A percentile compares a stretch with the other conserved stretches of the same genome.
phyloP scores from a whole-genome alignment of 2,329 filamentous ascomycete genomes.

The Cordyceps cateniannulata region DNA sequence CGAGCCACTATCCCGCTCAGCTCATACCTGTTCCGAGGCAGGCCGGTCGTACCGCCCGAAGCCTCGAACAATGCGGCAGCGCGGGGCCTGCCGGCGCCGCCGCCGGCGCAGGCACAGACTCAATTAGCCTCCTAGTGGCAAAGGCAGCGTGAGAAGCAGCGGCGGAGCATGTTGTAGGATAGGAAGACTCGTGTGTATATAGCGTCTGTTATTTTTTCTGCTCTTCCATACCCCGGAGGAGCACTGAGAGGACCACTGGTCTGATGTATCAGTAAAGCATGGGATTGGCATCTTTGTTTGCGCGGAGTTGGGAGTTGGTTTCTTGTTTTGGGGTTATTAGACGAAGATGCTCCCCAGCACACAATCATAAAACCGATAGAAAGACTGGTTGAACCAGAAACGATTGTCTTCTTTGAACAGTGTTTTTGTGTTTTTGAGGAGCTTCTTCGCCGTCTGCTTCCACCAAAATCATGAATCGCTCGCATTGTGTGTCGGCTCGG shows the following conservation, averaged over 20 bases:
- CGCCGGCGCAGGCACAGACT: conserved; percentile 17
- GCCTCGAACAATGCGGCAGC: conserved; percentile 16
- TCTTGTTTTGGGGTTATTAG: conserved; percentile 8
- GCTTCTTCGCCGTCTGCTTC: background rate
- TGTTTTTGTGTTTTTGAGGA: background rate
- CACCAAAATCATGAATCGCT: background rate
- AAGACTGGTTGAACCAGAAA: conserved; percentile 7
- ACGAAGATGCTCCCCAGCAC: conserved; percentile 8
- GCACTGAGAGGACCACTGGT: background rate
- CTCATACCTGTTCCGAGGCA: conserved; percentile 33
- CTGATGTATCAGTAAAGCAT: conserved; percentile 10
- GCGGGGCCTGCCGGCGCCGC: conserved; percentile 14
- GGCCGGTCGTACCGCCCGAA: conserved; percentile 27
- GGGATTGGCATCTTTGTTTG: conserved; percentile 9
- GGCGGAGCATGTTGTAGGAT: conserved; percentile 13
- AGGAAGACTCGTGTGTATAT: conserved; percentile 11
- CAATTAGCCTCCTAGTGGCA: conserved; percentile 15
- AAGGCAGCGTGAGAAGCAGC: background rate
- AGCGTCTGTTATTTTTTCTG: background rate
- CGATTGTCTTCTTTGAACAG: background rate
- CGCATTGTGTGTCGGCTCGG: background rate
- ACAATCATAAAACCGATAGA: conserved; percentile 11
- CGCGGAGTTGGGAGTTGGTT: conserved; percentile 11
- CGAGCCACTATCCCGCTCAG: conserved; percentile 51
- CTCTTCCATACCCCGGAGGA: background rate